Conservation (phyloP, 1,284 basidiomycete genomes). For the Mrakiaceae sp. region DNA sequence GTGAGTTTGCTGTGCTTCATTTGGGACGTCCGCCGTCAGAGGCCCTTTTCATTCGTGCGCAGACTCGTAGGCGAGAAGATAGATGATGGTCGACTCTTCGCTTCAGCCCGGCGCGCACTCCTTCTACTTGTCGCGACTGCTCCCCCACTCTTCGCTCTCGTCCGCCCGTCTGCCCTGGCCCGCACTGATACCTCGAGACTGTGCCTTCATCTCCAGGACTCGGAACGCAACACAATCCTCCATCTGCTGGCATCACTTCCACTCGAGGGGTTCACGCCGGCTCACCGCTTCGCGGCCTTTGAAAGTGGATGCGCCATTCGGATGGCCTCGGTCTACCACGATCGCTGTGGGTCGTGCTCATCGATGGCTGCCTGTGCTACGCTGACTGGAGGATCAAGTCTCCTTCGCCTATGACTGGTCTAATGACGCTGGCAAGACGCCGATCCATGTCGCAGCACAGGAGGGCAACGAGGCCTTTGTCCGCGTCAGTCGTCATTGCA, state of each 20-base stretch:
- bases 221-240: constrained; percentile 78
- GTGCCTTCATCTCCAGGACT: constrained; percentile 46
- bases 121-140: too few relatives aligned
- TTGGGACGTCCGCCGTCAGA: background rate
- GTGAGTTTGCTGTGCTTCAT: constrained; percentile 40
- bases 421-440: constrained; percentile 75
- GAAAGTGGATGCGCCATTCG: constrained; percentile 47
- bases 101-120: too few relatives aligned
- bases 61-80: too few relatives aligned
- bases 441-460: constrained; percentile 74
- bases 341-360: constrained; percentile 45
- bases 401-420: constrained; percentile 80
- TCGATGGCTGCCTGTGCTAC: background rate
- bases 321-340: constrained; percentile 68
- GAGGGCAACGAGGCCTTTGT: constrained; percentile 83
- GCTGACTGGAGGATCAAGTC: constrained; percentile 24
- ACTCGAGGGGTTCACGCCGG: constrained; percentile 34
- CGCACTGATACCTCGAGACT: background rate
- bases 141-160: background rate
- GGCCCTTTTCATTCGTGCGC: background rate
- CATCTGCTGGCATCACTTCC: constrained; percentile 71
- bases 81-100: too few relatives aligned
- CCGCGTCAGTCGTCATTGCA: constrained; percentile 43
- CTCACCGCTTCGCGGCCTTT: background rate
- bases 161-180: background rate